Evolutionary conservation across 2,329 filamentous ascomycete genomes (phyloP), one percentile per base, ranked within the genome.

Genomic region (Myriosclerotinia scirpicola): DNA sequence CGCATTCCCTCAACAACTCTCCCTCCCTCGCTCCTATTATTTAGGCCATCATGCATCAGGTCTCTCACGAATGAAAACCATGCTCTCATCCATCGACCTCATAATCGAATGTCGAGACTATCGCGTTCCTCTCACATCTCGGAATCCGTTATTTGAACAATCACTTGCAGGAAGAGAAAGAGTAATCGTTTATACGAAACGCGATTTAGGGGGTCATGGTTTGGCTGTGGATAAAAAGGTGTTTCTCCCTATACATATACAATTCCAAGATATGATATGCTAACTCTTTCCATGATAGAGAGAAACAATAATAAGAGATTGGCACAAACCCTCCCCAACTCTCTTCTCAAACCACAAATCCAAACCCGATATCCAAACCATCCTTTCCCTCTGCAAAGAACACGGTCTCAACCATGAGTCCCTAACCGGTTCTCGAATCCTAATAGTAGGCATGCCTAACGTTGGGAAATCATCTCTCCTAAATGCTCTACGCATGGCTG

Each of bases 371-470:
- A 77, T 82, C 22, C 78, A 78, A 44, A 70, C 68, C 4, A 66
- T 75, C n/a, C 77, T 85, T 38, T 77, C 81, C 1, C 80, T 81
- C 66, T 80, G 87, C 65, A 83, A 83, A 67, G 74, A 79, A 5
- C 80, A 84, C 69, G 83, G 84, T 34, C 70, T 74, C n/a, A 75
- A 79, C 36, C 76, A 78, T 40, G 81, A 87, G 72, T 85, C 85
- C 30, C 80, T 98, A n/a, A 88, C 91, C 9, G 93, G 93, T n/a
- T 85, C 92, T 72, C 87, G 93, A 59, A 86, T 93, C 66, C 85
- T 99, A 77, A 86, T 98, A 0, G 93, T 98, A 17, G 95, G 95
- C 65, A 97, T 99, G 93, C 95, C 95, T 46, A 99, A 99, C 76
- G 92, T 97, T 0, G 95, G 95, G 46, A 99, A 99, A 79, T 96